Evolutionary conservation across 1,284 basidiomycete genomes (phyloP).

Genomic region (Malassezia yamatoensis): DNA sequence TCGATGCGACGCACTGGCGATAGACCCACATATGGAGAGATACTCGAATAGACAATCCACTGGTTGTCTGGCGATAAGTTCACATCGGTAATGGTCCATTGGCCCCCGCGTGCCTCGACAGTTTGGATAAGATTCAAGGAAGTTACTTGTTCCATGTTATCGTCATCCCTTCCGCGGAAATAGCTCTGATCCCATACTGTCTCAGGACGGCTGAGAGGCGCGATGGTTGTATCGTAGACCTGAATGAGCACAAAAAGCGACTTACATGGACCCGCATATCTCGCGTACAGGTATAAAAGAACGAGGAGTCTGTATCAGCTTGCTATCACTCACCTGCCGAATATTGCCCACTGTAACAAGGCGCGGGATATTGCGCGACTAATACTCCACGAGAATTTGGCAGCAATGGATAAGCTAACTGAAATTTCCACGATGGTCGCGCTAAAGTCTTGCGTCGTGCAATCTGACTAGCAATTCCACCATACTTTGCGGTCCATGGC

Average conservation of each 20-base stretch:
- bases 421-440: slow-evolving; percentile 50
- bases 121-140: slow-evolving; percentile 40
- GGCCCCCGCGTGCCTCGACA: slow-evolving; percentile 33
- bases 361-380: slow-evolving; percentile 68
- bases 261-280: slow-evolving; percentile 61
- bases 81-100: slow-evolving; percentile 57
- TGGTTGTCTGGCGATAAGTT: slow-evolving; percentile 84
- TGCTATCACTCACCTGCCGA: slow-evolving; percentile 50
- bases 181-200: neutral
- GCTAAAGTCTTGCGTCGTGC: slow-evolving; percentile 22
- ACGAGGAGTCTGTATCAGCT: slow-evolving; percentile 28
- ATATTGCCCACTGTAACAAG: slow-evolving; percentile 87
- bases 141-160: slow-evolving; percentile 21
- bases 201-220: neutral
- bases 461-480: slow-evolving; percentile 22
- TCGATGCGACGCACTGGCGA: slow-evolving; percentile 51
- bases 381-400: slow-evolving; percentile 79
- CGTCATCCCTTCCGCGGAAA: neutral
- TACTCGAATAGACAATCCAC: slow-evolving; percentile 71
- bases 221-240: slow-evolving; percentile 64
- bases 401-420: slow-evolving; percentile 51
- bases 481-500: slow-evolving; percentile 3
- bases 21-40: slow-evolving; percentile 64
- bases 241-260: neutral
- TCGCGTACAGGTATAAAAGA: slow-evolving; percentile 51